phyloP scores from a whole-genome alignment of 2,329 filamentous ascomycete genomes.

The Talaromyces albobiverticillius region DNA sequence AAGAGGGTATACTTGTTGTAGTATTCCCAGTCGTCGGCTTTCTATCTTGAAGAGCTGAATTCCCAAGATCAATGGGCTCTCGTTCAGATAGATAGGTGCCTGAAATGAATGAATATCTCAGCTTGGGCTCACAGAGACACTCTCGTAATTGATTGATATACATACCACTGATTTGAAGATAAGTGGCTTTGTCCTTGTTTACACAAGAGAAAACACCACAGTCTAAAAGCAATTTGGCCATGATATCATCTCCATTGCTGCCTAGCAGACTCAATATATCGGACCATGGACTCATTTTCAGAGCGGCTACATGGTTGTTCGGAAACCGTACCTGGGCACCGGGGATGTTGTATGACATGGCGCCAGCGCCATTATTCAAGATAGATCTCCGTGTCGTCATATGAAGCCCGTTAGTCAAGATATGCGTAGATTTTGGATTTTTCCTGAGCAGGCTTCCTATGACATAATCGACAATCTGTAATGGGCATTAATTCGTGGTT shows the following conservation, averaged over 20 bases:
- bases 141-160: constrained; percentile 2
- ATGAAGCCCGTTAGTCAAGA: constrained; percentile 82
- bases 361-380: constrained; percentile 27
- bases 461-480: constrained; percentile 67
- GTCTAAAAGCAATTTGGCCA: constrained; percentile 73
- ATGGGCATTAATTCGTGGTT: too few relatives aligned
- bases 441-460: constrained; percentile 70
- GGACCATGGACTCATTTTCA: constrained; percentile 74
- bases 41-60: not conserved
- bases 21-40: not conserved
- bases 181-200: constrained; percentile 60
- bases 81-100: constrained; percentile 31
- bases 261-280: constrained; percentile 72
- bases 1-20: not conserved
- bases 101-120: constrained; percentile 14
- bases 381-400: constrained; percentile 37
- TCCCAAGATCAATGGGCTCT: constrained; percentile 20
- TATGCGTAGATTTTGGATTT: constrained; percentile 61
- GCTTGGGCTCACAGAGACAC: not conserved
- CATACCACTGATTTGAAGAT: constrained; percentile 75
- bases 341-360: constrained; percentile 53
- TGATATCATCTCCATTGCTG: constrained; percentile 68
- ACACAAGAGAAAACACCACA: constrained; percentile 72
- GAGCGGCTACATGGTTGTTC: constrained; percentile 66
- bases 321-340: constrained; percentile 63